Evolutionary conservation across 805 yeast species (phyloP).

Genomic region (Metschnikowia chrysomelidarum): DNA sequence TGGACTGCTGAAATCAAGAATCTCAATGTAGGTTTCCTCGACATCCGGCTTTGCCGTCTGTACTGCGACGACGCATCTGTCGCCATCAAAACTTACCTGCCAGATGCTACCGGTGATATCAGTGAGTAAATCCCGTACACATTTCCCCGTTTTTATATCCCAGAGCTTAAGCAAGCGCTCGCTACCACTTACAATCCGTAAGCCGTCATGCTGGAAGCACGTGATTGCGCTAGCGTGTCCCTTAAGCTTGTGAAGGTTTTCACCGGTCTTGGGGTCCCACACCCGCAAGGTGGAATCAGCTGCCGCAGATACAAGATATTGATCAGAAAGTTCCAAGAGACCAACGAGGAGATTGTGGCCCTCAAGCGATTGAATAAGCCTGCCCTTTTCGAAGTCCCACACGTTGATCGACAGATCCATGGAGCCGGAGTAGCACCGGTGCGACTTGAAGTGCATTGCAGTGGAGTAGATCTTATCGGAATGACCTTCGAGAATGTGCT

Average conservation of each 20-base stretch:
- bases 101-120: constrained; percentile 85
- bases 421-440: constrained; percentile 85
- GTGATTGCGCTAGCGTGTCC: constrained; percentile 89
- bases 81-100: constrained; percentile 88
- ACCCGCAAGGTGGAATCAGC: constrained; percentile 90
- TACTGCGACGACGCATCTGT: constrained; percentile 88
- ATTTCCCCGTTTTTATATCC: constrained; percentile 75
- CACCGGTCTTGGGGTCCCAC: constrained; percentile 85
- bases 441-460: constrained; percentile 69
- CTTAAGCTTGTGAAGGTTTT: constrained; percentile 62
- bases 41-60: constrained; percentile 53
- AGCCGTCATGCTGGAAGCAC: constrained; percentile 86
- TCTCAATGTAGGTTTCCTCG: constrained; percentile 69
- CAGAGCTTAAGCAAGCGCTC: constrained; percentile 85
- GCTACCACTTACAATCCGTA: constrained; percentile 83
- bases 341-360: constrained; percentile 95
- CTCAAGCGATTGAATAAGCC: constrained; percentile 63
- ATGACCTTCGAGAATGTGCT: constrained; percentile 77
- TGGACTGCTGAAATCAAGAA: constrained; percentile 67
- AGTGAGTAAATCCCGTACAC: constrained; percentile 67
- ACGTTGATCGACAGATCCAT: constrained; percentile 85
- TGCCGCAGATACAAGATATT: constrained; percentile 86
- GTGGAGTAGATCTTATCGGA: constrained; percentile 87
- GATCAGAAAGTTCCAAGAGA: constrained; percentile 69
- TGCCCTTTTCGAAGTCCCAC: constrained; percentile 85